These are phyloP conservation scores for Vitis riparia DNA, from an alignment of 164 flowering plant genomes.

Conservation along the genomic window DNA sequence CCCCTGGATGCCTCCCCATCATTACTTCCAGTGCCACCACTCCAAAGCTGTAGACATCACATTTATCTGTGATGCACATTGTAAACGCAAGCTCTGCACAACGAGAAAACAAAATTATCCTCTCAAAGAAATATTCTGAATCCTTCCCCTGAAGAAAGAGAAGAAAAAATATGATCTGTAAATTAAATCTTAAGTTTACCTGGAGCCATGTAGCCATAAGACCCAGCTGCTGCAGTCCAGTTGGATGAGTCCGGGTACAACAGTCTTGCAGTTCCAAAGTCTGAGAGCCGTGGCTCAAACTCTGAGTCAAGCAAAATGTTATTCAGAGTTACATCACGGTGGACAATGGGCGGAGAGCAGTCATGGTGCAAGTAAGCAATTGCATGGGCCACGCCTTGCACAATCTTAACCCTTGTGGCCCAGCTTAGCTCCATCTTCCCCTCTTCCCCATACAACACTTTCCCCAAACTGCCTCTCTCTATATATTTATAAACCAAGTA, in stretches of 20 bases:
- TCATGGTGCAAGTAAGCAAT: constrained; percentile 73
- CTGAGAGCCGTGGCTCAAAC: constrained; percentile 49
- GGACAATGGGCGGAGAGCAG: constrained; percentile 58
- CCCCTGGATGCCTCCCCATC: constrained; percentile 74
- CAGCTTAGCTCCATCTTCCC: constrained; percentile 37
- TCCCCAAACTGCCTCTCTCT: constrained; percentile 55
- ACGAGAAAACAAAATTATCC: too few relatives aligned
- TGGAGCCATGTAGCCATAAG: constrained; percentile 76
- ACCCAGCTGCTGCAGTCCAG: constrained; percentile 58
- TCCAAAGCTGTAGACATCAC: constrained; percentile 79
- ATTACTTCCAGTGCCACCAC: constrained; percentile 64
- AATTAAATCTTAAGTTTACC: constrained; percentile 31
- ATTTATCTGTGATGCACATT: constrained; percentile 54
- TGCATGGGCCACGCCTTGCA: constrained; percentile 75
- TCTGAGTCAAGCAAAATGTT: constrained; percentile 54
- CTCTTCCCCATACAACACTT: constrained; percentile 32
- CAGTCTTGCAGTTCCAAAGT: constrained; percentile 65
- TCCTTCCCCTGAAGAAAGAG: too few relatives aligned
- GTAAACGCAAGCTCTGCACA: constrained; percentile 57
- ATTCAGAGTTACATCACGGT: constrained; percentile 55
- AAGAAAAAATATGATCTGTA: too few relatives aligned
- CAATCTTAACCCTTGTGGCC: constrained; percentile 44
- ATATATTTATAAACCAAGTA: constrained; percentile 63
- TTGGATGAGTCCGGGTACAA: constrained; percentile 43
- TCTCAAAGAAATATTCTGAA: background rate